Evolutionary conservation across 176 grass and related monocot species (phyloP).

Genomic region (bread wheat (Triticum aestivum)): DNA sequence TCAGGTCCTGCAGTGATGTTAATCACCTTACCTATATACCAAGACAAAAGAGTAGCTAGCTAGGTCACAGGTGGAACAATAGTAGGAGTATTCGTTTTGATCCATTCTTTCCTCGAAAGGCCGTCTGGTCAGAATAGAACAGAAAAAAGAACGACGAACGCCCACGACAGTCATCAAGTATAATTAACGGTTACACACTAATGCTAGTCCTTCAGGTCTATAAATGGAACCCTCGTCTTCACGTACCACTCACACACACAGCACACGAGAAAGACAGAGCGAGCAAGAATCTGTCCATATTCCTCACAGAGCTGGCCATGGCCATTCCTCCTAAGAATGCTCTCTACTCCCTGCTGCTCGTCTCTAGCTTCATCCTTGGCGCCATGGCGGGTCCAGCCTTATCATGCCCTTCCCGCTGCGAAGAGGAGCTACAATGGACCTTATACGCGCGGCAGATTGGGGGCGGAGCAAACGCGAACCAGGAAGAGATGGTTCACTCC

Average conservation of each 20-base stretch:
- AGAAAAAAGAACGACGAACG: too few relatives aligned
- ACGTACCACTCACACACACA: not conserved
- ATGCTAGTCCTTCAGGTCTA: not conserved
- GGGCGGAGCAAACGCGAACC: not conserved
- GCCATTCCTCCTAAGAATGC: not conserved
- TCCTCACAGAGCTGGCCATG: not conserved
- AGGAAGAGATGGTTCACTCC: not conserved
- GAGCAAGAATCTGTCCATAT: not conserved
- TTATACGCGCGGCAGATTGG: not conserved
- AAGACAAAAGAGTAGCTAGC: too few relatives aligned
- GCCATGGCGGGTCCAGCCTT: not conserved
- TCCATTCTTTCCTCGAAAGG: too few relatives aligned
- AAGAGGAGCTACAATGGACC: not conserved
- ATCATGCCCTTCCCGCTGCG: not conserved
- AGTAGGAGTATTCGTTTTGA: too few relatives aligned
- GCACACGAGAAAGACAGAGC: too few relatives aligned
- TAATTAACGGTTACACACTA: too few relatives aligned
- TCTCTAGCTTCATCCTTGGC: not conserved
- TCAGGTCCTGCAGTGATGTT: too few relatives aligned
- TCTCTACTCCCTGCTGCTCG: not conserved
- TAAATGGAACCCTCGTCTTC: not conserved
- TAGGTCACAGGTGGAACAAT: too few relatives aligned
- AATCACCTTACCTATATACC: too few relatives aligned
- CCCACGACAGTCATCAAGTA: too few relatives aligned
- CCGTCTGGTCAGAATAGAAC: too few relatives aligned